A percentile compares a stretch with the other conserved stretches of the same genome.
Conservation (phyloP, 495 filamentous ascomycete genomes). For the Hypoxylon lenormandii region DNA sequence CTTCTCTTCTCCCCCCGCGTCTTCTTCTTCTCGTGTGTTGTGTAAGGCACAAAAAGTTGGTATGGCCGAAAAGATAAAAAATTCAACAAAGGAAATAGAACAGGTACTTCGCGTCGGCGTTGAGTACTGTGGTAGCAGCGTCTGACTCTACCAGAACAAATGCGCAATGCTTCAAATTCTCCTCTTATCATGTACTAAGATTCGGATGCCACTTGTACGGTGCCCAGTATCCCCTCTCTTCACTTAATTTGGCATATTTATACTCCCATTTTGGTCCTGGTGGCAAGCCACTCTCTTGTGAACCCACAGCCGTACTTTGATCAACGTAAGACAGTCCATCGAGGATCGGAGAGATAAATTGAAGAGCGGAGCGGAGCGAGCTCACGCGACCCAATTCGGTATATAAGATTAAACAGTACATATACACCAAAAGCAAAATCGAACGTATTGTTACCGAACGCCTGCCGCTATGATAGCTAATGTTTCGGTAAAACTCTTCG, state of each 20-base stretch:
- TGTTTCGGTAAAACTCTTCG: constrained; percentile 42
- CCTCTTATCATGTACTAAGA: constrained; percentile 25
- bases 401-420: constrained; percentile 58
- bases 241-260: constrained; percentile 3
- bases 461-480: constrained; percentile 64
- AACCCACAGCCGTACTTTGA: constrained; percentile 19
- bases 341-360: constrained; percentile 28
- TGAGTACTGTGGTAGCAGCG: constrained; percentile 1
- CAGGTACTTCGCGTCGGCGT: constrained; percentile 34
- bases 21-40: constrained; percentile 12
- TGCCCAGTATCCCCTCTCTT: constrained; percentile 12
- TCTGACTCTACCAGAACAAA: constrained; percentile 29
- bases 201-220: constrained; percentile 26
- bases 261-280: constrained; percentile 17
- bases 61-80: constrained; percentile 24
- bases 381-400: constrained; percentile 42
- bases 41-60: constrained; percentile 18
- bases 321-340: constrained; percentile 26
- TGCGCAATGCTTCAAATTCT: constrained; percentile 14
- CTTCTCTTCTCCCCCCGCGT: neutral
- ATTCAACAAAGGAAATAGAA: constrained; percentile 40
- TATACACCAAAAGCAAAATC: constrained; percentile 55
- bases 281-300: constrained; percentile 18
- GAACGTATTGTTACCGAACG: constrained; percentile 59
- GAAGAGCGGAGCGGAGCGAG: constrained; percentile 27